Evolutionary conservation across 495 filamentous ascomycete species (phyloP).

Genomic region (Viridothelium virens): DNA sequence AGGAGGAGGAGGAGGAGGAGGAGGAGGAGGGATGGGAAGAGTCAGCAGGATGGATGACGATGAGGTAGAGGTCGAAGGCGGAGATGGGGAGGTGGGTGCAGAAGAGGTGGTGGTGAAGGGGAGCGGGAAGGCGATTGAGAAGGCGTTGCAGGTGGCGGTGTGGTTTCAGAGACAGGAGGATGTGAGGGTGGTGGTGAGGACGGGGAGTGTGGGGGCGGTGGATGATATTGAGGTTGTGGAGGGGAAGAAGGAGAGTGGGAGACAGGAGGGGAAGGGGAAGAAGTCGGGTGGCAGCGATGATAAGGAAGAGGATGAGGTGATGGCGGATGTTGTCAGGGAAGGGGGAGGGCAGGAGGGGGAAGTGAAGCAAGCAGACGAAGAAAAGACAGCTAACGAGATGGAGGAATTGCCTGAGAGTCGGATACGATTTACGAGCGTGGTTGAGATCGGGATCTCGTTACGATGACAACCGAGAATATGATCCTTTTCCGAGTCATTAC

Average conservation of each 20-base stretch:
- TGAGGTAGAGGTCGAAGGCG: slow-evolving; percentile 32
- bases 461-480: slow-evolving; percentile 15
- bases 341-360: slow-evolving; percentile 1
- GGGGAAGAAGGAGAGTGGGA: neutral
- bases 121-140: slow-evolving; percentile 71
- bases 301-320: slow-evolving; percentile 13
- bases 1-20: slow-evolving; percentile 32
- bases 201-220: slow-evolving; percentile 34
- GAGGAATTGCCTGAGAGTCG: slow-evolving; percentile 24
- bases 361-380: neutral
- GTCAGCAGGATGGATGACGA: slow-evolving; percentile 4
- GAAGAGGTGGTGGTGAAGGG: slow-evolving; percentile 65
- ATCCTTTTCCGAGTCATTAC: neutral
- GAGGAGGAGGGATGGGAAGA: slow-evolving; percentile 31
- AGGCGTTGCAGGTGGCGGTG: slow-evolving; percentile 45
- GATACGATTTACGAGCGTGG: slow-evolving; percentile 25
- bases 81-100: slow-evolving; percentile 10
- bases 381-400: neutral
- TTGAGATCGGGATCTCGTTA: slow-evolving; percentile 25
- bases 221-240: slow-evolving; percentile 36
- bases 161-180: slow-evolving; percentile 37
- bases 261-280: neutral
- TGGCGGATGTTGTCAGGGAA: neutral
- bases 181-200: slow-evolving; percentile 30
- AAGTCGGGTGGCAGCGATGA: neutral